Percentiles rank a stretch among this genome's conserved stretches.
phyloP scores from a whole-genome alignment of 1,284 basidiomycete species.

The Microbotryum violaceum region DNA sequence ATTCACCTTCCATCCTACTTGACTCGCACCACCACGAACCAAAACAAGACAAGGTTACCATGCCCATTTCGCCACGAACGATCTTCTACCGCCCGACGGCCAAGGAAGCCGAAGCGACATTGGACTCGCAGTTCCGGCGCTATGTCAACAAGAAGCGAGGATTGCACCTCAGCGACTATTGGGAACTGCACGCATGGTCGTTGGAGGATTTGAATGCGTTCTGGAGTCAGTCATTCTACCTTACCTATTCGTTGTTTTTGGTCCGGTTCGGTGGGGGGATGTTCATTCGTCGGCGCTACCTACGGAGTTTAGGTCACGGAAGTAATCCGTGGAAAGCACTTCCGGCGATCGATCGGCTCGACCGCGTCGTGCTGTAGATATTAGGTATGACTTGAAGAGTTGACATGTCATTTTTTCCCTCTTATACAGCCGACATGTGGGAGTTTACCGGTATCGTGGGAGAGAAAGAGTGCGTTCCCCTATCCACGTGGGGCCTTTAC shows the following conservation, averaged over 20 bases:
- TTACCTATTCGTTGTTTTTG: no score
- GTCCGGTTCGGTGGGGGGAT: no score
- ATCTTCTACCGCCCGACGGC: conserved; percentile 25
- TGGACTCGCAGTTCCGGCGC: conserved; percentile 26
- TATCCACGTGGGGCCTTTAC: neutral
- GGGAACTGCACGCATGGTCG: conserved; percentile 28
- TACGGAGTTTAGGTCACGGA: no score
- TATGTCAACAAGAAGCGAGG: conserved; percentile 24
- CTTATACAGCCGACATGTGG: conserved; percentile 5
- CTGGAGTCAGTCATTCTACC: conserved; percentile 10
- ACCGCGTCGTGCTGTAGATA: no score
- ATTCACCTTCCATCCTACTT: neutral
- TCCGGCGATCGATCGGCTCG: no score
- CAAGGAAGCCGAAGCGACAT: conserved; percentile 14
- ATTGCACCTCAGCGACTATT: conserved; percentile 22
- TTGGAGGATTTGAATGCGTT: conserved; percentile 19
- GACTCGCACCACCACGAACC: neutral
- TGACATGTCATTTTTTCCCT: no score
- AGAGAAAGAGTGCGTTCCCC: conserved; percentile 18
- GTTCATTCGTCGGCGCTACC: no score
- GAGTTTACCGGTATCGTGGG: conserved; percentile 29
- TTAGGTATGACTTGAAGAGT: no score
- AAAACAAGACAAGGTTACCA: neutral
- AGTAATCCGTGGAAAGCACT: no score
- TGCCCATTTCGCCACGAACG: conserved; percentile 2